A percentile compares a stretch with the other conserved stretches of the same genome.
These are phyloP conservation scores for Naegleria lovaniensis DNA, from an alignment of 208 protist genomes.

Conservation along the genomic window DNA sequence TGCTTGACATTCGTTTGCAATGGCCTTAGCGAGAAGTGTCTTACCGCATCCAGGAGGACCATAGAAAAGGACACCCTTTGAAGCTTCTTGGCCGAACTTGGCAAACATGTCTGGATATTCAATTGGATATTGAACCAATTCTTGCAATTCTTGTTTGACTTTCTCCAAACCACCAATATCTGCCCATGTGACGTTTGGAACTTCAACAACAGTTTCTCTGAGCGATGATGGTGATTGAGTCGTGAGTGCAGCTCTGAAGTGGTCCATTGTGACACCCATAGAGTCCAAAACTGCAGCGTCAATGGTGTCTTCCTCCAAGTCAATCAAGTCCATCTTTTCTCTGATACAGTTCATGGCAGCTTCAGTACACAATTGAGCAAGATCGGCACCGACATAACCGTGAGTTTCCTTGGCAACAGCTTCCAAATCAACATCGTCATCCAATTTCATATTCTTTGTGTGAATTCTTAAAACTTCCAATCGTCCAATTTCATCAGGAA, in stretches of 20 bases:
- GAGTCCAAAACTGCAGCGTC: conserved; percentile 94
- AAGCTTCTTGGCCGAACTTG: conserved; percentile 98
- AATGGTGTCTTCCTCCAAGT: conserved; percentile 98
- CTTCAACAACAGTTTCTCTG: conserved; percentile 97
- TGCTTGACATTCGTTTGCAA: conserved; percentile 97
- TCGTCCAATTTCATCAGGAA: conserved; percentile 98
- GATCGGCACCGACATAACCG: conserved; percentile 98
- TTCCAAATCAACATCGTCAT: conserved; percentile 95
- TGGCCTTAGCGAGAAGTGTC: conserved; percentile 93
- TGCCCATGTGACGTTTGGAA: conserved; percentile 97
- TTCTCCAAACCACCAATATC: conserved; percentile 98
- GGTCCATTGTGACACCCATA: conserved; percentile 96
- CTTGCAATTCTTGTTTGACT: conserved; percentile 97
- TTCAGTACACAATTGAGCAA: conserved; percentile 98
- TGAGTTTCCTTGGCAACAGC: conserved; percentile 92
- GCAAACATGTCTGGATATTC: conserved; percentile 99
- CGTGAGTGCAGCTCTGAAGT: conserved; percentile 94
- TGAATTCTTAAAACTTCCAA: conserved; percentile 99
- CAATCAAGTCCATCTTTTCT: conserved; percentile 99
- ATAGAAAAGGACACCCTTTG: conserved; percentile 95
- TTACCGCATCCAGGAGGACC: conserved; percentile 98
- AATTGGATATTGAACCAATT: conserved; percentile 99
- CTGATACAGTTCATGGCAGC: conserved; percentile 99
- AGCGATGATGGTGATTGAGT: conserved; percentile 97
- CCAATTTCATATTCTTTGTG: conserved; percentile 99